Evolutionary conservation across 495 filamentous ascomycete genomes (phyloP).

Genomic region (Neurospora terricola): DNA sequence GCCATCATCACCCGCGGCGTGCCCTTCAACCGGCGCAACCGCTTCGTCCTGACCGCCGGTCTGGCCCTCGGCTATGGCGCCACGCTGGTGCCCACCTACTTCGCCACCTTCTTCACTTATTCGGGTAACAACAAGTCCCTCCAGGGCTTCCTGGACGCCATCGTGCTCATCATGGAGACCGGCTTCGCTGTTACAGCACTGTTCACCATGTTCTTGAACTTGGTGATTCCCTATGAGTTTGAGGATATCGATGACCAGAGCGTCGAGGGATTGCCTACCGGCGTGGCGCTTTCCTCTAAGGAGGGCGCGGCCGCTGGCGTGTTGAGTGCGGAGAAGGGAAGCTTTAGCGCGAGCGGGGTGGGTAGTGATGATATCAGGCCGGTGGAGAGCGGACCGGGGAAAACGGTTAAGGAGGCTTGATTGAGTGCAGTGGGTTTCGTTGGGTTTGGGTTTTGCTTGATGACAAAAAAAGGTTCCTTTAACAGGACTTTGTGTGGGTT

Average conservation of each 20-base stretch:
- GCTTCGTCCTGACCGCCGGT: conserved; percentile 77
- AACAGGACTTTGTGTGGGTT: background rate
- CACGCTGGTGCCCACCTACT: conserved; percentile 72
- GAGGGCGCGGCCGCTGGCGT: background rate
- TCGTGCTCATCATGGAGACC: conserved; percentile 71
- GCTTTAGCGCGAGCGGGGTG: background rate
- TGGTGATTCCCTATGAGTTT: conserved; percentile 61
- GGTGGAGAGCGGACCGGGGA: background rate
- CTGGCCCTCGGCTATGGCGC: conserved; percentile 72
- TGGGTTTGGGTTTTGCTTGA: background rate
- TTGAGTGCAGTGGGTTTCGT: no score
- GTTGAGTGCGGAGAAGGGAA: background rate
- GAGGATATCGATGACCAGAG: conserved; percentile 30
- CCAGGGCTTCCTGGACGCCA: conserved; percentile 73
- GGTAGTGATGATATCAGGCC: background rate
- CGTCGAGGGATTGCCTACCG: background rate
- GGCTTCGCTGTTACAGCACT: conserved; percentile 66
- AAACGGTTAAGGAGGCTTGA: background rate
- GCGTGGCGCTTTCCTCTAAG: background rate
- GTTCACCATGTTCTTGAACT: conserved; percentile 61
- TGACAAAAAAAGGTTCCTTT: background rate
- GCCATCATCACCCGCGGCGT: conserved; percentile 66
- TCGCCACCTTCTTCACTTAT: conserved; percentile 64
- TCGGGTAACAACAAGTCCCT: conserved; percentile 58
- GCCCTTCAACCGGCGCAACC: conserved; percentile 73